Base-by-base conservation (phyloP, 345 rosid species). In the Citrus glauca region DNA sequence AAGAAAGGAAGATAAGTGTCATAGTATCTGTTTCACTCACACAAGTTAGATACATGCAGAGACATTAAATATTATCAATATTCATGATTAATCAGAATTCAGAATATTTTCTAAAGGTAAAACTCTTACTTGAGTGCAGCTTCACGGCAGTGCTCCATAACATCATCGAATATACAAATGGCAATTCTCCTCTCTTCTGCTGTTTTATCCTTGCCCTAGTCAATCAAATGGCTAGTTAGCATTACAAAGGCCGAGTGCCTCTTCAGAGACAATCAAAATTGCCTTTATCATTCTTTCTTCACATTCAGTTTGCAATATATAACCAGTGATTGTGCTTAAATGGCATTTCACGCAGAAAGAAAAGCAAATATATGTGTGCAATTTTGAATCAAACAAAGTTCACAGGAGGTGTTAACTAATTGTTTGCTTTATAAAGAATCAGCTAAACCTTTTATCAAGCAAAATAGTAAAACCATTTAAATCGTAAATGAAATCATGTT, bases 111-210 rank as follows among this genome's bases (percentile, higher is more conserved):
- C 62, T 57, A 48, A 42, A n/a, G 33, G 68, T 8, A 57, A 64
- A 55, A 55, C 7, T 8, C 80, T 80, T 80, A 91, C 95, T 83
- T 88, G 38, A 88, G 88, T 70, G 95, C 93, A 64, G 91, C 77
- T 71, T 87, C 93, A 6, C 81, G 84, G 79, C 93, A 91, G 73
- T 91, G 90, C 86, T 89, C 95, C 28, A 91, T 90, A 80, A 91
- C 84, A 85, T 91, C 93, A 84, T 89, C 93, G 81, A 89, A 89
- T 74, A 91, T 89, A 81, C 95, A 89, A 75, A 91, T 91, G 50
- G 91, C 95, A 66, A 88, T 89, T 82, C 95, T 88, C 79, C 89
- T 89, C 84, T 89, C 95, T 71, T 91, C 93, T 37, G 93, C 80
- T 25, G 93, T 91, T 82, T 85, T 89, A 82, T 89, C 92, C 79